Conservation (phyloP, 1,284 basidiomycete genomes). For the Gymnopus androsaceus region DNA sequence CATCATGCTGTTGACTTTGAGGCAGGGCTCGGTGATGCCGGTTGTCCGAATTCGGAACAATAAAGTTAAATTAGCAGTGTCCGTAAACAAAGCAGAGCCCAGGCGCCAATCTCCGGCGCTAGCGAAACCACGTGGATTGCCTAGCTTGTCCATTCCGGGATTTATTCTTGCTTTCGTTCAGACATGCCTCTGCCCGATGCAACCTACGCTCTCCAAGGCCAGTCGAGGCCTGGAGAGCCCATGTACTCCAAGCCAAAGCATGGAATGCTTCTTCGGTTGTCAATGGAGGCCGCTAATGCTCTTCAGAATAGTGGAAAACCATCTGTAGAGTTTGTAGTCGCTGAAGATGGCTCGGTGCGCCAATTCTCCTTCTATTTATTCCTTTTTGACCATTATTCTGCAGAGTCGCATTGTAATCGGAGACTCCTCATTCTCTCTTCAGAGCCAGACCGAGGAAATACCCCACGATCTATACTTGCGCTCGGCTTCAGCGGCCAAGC, state of each 20-base stretch:
- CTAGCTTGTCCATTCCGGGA: too few relatives aligned
- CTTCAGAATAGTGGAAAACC: slow-evolving; percentile 49
- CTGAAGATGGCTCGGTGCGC: slow-evolving; percentile 51
- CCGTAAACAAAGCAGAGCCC: neutral
- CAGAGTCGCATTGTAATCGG: slow-evolving; percentile 66
- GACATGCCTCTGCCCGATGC: slow-evolving; percentile 12
- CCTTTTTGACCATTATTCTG: slow-evolving; percentile 9
- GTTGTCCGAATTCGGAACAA: neutral
- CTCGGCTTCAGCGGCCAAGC: slow-evolving; percentile 53
- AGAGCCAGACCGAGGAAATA: slow-evolving; percentile 49
- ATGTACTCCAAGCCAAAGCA: slow-evolving; percentile 62
- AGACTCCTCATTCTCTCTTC: slow-evolving; percentile 61
- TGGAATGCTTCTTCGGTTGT: slow-evolving; percentile 73
- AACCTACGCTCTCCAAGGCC: slow-evolving; percentile 56
- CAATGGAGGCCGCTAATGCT: slow-evolving; percentile 66
- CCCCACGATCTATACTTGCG: slow-evolving; percentile 74
- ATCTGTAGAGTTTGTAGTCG: slow-evolving; percentile 60
- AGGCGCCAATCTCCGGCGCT: neutral
- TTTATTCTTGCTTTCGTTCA: neutral
- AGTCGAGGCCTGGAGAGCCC: slow-evolving; percentile 52
- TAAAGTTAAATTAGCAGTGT: neutral
- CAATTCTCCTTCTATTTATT: neutral
- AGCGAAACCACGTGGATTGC: neutral
- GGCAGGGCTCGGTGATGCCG: slow-evolving; percentile 1
- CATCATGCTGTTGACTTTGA: too few relatives aligned